Evolutionary conservation across 768 basidiomycete genomes (phyloP), one percentile per base, ranked within the genome.

Genomic region (Panus rudis): DNA sequence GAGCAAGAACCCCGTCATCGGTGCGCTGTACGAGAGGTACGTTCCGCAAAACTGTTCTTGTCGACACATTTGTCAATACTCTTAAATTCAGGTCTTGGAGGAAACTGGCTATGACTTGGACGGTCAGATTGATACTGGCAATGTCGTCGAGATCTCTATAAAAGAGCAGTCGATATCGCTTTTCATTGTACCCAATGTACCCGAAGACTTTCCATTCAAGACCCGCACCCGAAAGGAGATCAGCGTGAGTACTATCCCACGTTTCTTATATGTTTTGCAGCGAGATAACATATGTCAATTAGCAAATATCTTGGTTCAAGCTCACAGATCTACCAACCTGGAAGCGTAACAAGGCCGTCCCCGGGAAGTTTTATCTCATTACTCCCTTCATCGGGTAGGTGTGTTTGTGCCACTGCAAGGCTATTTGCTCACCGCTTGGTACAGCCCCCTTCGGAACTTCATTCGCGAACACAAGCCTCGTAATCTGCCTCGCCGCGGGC

Each of bases 151-250:
- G 60, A 73, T 90, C 62, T 81, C 82, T 32, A 89, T 93, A 62
- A 85, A 79, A 59, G 91, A 92, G 52, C 94, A 98, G 63, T 78
- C 76, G 50, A 85, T 98, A 45, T 89, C 90, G 32, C 68, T 99
- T 44, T 99, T 81, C 62, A 81, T 99, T 57, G 87, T 97, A 23
- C 75, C 85, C 24, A 84, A 83, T 24, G 81, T 99, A 4, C 79
- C 87, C 26, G 92, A 97, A 64, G 80, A 87, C 54, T 92, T 80
- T 50, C 71, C 73, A 3, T 99, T 99, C 68, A 76, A 86, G 64
- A 96, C 96, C 4, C 84, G 85, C 63, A 99, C 96, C 2, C 73
- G 94, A 44, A 99, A 97, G 65, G 96, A 99, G 71, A 99, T 99
- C 54, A 94, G 92, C 58, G 93, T 96, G 71, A 57, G 81, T 61